Percentiles rank a stretch among this genome's conserved stretches.
Conservation (phyloP, 2,329 filamentous ascomycete genomes). For the Pseudonectria buxi region DNA sequence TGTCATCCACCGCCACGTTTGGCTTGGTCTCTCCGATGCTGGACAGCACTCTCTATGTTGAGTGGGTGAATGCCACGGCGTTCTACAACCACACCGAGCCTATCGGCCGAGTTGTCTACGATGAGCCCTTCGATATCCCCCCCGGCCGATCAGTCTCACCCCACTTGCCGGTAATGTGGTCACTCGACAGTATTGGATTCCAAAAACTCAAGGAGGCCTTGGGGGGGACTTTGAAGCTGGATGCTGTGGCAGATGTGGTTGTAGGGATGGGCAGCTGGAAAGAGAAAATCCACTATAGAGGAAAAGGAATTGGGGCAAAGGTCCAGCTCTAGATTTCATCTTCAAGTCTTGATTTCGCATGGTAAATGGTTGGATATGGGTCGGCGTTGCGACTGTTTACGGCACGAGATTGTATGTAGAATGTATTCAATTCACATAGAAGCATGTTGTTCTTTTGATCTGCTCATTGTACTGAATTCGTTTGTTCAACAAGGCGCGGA, state of each 20-base stretch:
- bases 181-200: slow-evolving; percentile 69
- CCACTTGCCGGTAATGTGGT: slow-evolving; percentile 75
- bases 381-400: too few relatives aligned
- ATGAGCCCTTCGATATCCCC: slow-evolving; percentile 66
- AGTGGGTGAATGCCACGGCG: slow-evolving; percentile 75
- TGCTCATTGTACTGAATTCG: too few relatives aligned
- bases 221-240: slow-evolving; percentile 71
- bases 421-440: too few relatives aligned
- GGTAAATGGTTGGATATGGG: too few relatives aligned
- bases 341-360: too few relatives aligned
- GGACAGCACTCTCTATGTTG: slow-evolving; percentile 68
- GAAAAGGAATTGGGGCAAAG: slow-evolving; percentile 63
- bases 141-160: slow-evolving; percentile 70
- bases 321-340: slow-evolving; percentile 23
- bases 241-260: slow-evolving; percentile 69
- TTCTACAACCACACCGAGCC: slow-evolving; percentile 75
- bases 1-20: slow-evolving; percentile 82
- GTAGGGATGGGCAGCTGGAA: slow-evolving; percentile 70
- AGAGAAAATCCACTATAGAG: slow-evolving; percentile 64
- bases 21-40: slow-evolving; percentile 71
- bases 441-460: too few relatives aligned
- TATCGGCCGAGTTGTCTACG: slow-evolving; percentile 71
- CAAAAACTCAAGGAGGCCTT: slow-evolving; percentile 73
- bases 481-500: too few relatives aligned
- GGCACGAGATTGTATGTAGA: too few relatives aligned